Evolutionary conservation across 2,329 filamentous ascomycete species (phyloP).

Genomic region (Talaromyces sp.): DNA sequence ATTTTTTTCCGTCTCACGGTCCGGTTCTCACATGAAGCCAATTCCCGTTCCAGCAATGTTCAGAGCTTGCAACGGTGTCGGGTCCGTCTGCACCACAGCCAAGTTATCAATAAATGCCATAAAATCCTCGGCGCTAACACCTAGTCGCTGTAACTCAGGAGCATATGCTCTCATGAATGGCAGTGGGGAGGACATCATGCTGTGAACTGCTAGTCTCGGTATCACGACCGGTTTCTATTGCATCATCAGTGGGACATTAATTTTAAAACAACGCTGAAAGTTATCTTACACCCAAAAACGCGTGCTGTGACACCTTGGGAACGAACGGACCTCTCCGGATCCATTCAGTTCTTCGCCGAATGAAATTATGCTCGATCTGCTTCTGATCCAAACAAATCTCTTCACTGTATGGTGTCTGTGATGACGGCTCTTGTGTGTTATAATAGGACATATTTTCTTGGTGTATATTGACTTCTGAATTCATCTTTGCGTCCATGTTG

Average conservation of each 20-base stretch:
- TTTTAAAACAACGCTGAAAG: neutral
- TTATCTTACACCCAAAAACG: neutral
- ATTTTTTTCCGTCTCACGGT: neutral
- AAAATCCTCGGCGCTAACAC: neutral
- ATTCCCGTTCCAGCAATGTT: neutral
- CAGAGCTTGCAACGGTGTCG: neutral
- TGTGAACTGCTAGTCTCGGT: slow-evolving; percentile 1
- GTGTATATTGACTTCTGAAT: neutral
- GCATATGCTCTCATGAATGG: slow-evolving; percentile 2
- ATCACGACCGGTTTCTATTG: slow-evolving; percentile 3
- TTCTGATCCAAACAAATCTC: neutral
- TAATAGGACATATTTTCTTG: neutral
- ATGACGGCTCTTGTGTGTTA: neutral
- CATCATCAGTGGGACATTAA: neutral
- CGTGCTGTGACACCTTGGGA: neutral
- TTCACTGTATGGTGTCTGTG: neutral
- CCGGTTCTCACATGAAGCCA: neutral
- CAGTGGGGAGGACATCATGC: slow-evolving; percentile 3
- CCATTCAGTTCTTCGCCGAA: neutral
- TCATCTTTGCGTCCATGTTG: neutral
- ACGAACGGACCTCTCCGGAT: neutral
- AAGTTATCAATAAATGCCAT: slow-evolving; percentile 2
- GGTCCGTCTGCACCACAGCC: slow-evolving; percentile 1
- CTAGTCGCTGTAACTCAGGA: neutral
- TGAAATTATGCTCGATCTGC: neutral